A percentile compares a stretch with the other conserved stretches of the same genome.
Evolutionary conservation across 2,329 filamentous ascomycete species (phyloP).

Genomic region (Colletotrichum musae): DNA sequence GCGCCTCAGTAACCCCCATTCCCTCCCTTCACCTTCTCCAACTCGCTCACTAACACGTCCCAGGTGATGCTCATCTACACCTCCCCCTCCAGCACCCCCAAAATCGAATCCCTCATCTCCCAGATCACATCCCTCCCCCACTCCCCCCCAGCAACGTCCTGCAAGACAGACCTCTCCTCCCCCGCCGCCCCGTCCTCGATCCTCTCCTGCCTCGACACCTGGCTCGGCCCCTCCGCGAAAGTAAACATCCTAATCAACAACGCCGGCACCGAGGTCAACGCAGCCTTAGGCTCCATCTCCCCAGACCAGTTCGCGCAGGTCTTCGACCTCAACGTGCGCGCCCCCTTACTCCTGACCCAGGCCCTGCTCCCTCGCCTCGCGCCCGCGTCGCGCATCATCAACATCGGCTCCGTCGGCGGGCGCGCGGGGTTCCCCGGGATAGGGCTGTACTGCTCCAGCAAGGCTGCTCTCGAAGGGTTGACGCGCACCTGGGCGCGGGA

Average conservation of each 20-base stretch:
- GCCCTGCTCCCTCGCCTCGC: slow-evolving; percentile 66
- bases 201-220: slow-evolving; percentile 50
- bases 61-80: slow-evolving; percentile 44
- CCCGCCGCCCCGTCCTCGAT: slow-evolving; percentile 46
- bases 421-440: slow-evolving; percentile 61
- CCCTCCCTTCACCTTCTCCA: background rate
- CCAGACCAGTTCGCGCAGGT: slow-evolving; percentile 65
- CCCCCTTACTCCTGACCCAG: slow-evolving; percentile 66
- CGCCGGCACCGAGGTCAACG: slow-evolving; percentile 54
- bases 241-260: slow-evolving; percentile 57
- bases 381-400: slow-evolving; percentile 67
- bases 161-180: slow-evolving; percentile 45
- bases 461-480: slow-evolving; percentile 72
- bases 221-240: slow-evolving; percentile 30
- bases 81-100: slow-evolving; percentile 38
- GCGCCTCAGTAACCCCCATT: slow-evolving; percentile 43
- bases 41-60: background rate
- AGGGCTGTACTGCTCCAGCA: slow-evolving; percentile 68
- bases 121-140: slow-evolving; percentile 38
- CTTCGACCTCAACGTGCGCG: slow-evolving; percentile 72
- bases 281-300: slow-evolving; percentile 57
- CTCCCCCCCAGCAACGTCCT: slow-evolving; percentile 27
- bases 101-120: slow-evolving; percentile 32
- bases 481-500: slow-evolving; percentile 73
- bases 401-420: slow-evolving; percentile 69